Evolutionary conservation across 345 rosid species (phyloP), one percentile per base, ranked within the genome.

Genomic region (Dovyalis caffra): DNA sequence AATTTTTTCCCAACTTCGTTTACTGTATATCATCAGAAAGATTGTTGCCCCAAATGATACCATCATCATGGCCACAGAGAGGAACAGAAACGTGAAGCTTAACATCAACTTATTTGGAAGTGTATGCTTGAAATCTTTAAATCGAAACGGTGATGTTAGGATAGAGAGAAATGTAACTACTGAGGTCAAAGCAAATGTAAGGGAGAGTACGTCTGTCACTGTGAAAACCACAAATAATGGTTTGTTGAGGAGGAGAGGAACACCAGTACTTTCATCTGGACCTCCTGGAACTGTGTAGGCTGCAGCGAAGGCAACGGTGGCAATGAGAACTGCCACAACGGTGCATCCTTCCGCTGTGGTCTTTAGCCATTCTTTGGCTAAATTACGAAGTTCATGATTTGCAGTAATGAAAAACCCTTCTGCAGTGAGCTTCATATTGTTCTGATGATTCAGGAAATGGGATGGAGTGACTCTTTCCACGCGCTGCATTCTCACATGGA

Each of bases 341-440:
- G 90, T 79, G 74, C 87, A 83, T 3, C 90, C 87, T 62, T 84
- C 73, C 3, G 94, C 87, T 0, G 92, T 81, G 16, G 80, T 79
- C 76, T 86, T 90, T 79, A 86, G 80, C 91, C 91, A 86, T 76
- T 78, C 79, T 80, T 87, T 91, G 57, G 88, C 89, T 66, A 69
- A 69, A 5, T 82, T 83, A 11, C 85, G 83, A 0, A 87, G 72
- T 1, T 75, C 76, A 66, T 51, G 31, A 60, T 75, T 75, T 33
- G 68, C 47, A 14, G 28, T 18, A 1, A 23, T 40, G 40, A 75
- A 75, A 20, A 21, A 23, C 10, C 14, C 73, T 1, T 75, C 69
- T 1, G 82, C 76, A 0, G 73, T 68, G 1, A 35, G 20, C 28
- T 20, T 72, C 69, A 2, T 18, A 12, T 66, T 25, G 73, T 75